phyloP scores from a whole-genome alignment of 306 rosid genomes.

The Inga oerstediana region DNA sequence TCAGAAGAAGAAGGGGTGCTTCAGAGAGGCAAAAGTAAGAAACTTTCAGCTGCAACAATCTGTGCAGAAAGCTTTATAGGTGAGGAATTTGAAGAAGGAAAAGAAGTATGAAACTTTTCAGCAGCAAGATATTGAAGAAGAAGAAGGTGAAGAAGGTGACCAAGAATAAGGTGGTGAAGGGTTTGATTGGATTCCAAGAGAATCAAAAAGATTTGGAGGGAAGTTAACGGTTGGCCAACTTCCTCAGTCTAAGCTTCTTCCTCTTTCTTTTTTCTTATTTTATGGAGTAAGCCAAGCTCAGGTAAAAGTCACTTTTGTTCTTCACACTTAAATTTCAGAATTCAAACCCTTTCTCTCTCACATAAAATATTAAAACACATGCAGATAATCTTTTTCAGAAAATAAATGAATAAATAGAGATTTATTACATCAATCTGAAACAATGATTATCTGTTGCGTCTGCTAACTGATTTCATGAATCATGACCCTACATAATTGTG shows the following conservation, averaged over 20 bases:
- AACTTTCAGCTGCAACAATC: not conserved
- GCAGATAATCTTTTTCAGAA: slow-evolving; percentile 19
- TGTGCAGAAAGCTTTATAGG: not conserved
- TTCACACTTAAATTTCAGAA: slow-evolving; percentile 40
- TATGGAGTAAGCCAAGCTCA: not conserved
- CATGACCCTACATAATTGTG: not conserved
- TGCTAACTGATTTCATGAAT: not conserved
- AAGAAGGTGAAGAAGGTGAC: slow-evolving; percentile 82
- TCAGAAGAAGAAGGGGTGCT: slow-evolving; percentile 14
- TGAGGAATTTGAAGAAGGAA: not conserved
- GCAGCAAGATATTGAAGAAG: not conserved
- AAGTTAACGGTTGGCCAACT: slow-evolving; percentile 92
- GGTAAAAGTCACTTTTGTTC: slow-evolving; percentile 41
- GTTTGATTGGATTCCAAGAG: slow-evolving; percentile 81
- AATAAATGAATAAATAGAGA: not conserved
- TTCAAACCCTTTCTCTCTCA: slow-evolving; percentile 21
- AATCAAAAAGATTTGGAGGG: slow-evolving; percentile 67
- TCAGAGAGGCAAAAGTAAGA: not conserved
- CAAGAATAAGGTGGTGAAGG: slow-evolving; percentile 56
- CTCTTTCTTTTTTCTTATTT: not conserved
- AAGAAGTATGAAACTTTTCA: slow-evolving; percentile 5
- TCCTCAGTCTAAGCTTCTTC: slow-evolving; percentile 43
- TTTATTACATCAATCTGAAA: slow-evolving; percentile 6
- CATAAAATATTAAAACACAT: slow-evolving; percentile 39
- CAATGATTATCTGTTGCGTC: slow-evolving; percentile 30